Conservation (phyloP, 2,329 filamentous ascomycete genomes). For the Ceratocystis variospora region DNA sequence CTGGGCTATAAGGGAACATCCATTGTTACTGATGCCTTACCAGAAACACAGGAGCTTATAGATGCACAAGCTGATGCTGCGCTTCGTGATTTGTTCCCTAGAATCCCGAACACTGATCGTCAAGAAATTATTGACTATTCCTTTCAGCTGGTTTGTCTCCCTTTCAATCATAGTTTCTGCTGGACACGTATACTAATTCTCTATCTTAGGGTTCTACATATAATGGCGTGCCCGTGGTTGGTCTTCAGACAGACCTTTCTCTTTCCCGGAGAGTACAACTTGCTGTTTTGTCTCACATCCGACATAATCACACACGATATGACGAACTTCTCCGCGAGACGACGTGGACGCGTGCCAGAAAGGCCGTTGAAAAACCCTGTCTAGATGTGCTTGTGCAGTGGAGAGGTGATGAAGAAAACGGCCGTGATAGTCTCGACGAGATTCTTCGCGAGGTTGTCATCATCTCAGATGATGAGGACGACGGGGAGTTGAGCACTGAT, state of each 20-base stretch:
- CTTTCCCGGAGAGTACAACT: conserved; percentile 50
- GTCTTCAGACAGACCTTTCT: conserved; percentile 40
- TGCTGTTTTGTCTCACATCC: conserved; percentile 51
- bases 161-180: not conserved
- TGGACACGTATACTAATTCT: not conserved
- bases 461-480: conserved; percentile 46
- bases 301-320: conserved; percentile 53
- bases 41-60: conserved; percentile 44
- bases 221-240: conserved; percentile 43
- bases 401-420: conserved; percentile 57
- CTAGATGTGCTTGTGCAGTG: conserved; percentile 55
- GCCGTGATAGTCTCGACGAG: conserved; percentile 52
- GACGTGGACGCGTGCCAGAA: conserved; percentile 45
- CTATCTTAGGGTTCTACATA: conserved; percentile 34
- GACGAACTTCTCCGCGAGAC: conserved; percentile 46
- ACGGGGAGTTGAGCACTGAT: conserved; percentile 27
- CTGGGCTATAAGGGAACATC: conserved; percentile 21
- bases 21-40: conserved; percentile 42
- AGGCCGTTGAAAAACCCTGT: conserved; percentile 46
- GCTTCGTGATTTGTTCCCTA: conserved; percentile 49
- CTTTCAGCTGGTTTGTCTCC: conserved; percentile 43
- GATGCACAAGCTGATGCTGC: conserved; percentile 48
- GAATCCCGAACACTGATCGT: conserved; percentile 51
- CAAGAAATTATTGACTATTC: conserved; percentile 48
- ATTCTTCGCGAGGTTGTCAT: conserved; percentile 53